These are phyloP conservation scores for Naganishia kalamii DNA, from an alignment of 768 basidiomycete genomes.

Conservation along the genomic window DNA sequence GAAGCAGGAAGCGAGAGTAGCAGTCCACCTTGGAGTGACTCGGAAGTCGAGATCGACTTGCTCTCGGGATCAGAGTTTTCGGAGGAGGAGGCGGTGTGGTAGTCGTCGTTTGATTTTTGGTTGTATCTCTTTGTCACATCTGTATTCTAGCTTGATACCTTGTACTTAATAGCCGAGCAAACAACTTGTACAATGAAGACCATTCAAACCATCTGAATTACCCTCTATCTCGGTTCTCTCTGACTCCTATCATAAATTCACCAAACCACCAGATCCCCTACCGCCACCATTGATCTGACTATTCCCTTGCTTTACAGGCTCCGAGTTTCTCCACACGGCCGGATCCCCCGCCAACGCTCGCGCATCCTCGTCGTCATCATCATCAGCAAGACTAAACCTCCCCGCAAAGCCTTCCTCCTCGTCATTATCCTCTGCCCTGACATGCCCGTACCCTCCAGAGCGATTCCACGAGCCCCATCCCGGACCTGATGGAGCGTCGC, in stretches of 20 bases:
- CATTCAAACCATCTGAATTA: not conserved
- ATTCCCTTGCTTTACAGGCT: not conserved
- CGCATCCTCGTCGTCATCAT: conserved; percentile 35
- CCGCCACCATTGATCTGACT: conserved; percentile 4
- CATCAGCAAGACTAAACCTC: conserved; percentile 43
- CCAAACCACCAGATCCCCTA: conserved; percentile 3
- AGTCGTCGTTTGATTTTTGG: not conserved
- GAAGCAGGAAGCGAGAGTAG: conserved; percentile 7
- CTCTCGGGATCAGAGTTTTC: conserved; percentile 7
- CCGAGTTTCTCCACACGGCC: conserved; percentile 37
- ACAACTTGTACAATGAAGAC: not conserved
- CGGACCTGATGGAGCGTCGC: not conserved
- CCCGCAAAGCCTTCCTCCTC: conserved; percentile 42
- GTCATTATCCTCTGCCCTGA: conserved; percentile 39
- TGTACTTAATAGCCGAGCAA: not conserved
- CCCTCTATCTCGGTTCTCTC: not conserved
- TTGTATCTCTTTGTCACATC: not conserved
- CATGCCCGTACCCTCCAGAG: conserved; percentile 32
- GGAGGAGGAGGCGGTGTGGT: conserved; percentile 6
- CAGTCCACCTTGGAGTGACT: conserved; percentile 12
- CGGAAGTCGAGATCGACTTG: conserved; percentile 4
- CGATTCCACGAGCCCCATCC: conserved; percentile 30
- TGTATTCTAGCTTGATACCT: not conserved
- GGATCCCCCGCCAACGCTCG: conserved; percentile 36
- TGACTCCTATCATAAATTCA: not conserved